Percentiles rank a stretch among this genome's conserved stretches.
Conservation (phyloP, 2,329 filamentous ascomycete genomes). For the Sarocladium oryzae region DNA sequence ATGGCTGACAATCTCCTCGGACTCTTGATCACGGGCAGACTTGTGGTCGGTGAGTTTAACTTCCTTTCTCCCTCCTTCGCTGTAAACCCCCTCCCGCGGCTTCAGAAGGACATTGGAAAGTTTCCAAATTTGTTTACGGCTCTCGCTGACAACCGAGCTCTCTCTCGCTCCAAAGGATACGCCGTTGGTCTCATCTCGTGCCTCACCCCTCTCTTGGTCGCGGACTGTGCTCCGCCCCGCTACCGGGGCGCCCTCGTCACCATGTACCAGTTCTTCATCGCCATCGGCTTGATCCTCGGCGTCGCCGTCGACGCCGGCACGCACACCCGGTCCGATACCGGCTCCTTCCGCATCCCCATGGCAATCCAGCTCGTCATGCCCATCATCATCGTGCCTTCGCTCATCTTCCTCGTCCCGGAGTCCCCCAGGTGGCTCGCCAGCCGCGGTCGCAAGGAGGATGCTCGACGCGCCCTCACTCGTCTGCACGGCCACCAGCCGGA, state of each 20-base stretch:
- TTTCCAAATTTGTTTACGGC: too few species aligned
- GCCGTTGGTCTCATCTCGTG: slow-evolving; percentile 3
- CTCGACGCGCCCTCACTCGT: slow-evolving; percentile 18
- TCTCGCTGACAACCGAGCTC: background rate
- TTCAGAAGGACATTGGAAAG: too few species aligned
- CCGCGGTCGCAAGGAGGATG: slow-evolving; percentile 24
- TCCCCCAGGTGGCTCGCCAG: slow-evolving; percentile 41
- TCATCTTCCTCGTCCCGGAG: slow-evolving; percentile 41
- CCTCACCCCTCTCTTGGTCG: background rate
- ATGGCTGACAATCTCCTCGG: background rate
- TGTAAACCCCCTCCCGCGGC: too few species aligned
- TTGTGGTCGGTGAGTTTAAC: background rate
- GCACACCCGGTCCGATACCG: background rate
- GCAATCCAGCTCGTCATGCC: slow-evolving; percentile 24
- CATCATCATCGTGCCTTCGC: slow-evolving; percentile 43
- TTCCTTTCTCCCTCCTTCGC: background rate
- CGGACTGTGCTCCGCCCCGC: background rate
- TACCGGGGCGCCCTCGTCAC: background rate
- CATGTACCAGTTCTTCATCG: slow-evolving; percentile 5
- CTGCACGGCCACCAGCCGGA: slow-evolving; percentile 19
- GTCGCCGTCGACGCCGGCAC: background rate
- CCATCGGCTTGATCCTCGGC: background rate
- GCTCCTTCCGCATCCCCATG: slow-evolving; percentile 21
- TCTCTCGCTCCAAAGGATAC: background rate
- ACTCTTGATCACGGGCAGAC: background rate